These are phyloP conservation scores for Verbascum thapsus DNA, from an alignment of 257 asterid genomes.

Conservation along the genomic window DNA sequence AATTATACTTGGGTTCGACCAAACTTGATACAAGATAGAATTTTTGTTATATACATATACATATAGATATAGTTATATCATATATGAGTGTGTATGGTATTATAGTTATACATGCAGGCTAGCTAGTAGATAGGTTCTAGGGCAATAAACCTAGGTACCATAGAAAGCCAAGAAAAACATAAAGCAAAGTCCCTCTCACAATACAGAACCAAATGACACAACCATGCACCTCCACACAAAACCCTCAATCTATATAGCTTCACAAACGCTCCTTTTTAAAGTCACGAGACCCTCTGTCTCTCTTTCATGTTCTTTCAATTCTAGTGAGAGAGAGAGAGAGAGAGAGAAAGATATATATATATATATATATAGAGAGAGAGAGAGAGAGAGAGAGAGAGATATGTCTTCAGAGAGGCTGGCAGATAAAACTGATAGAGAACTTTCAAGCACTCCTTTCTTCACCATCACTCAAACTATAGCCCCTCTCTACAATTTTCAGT, in stretches of 20 bases:
- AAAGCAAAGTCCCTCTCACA: conserved; percentile 62
- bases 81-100: conserved; percentile 19
- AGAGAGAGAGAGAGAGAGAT: conserved; percentile 29
- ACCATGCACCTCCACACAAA: conserved; percentile 25
- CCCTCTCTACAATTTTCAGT: conserved; percentile 47
- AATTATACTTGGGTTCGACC: not conserved
- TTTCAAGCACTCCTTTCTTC: conserved; percentile 65
- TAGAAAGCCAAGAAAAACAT: conserved; percentile 32
- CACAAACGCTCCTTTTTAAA: conserved; percentile 50
- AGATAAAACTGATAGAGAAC: conserved; percentile 71
- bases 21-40: not conserved
- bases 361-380: too few species aligned
- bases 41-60: too few species aligned
- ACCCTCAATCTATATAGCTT: not conserved
- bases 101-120: conserved; percentile 36
- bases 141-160: conserved; percentile 48
- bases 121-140: conserved; percentile 35
- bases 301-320: conserved; percentile 47
- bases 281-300: conserved; percentile 73
- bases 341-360: conserved; percentile 41
- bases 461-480: conserved; percentile 65
- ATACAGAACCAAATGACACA: conserved; percentile 43
- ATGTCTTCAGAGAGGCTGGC: conserved; percentile 68
- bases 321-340: conserved; percentile 41
- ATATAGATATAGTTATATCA: not conserved